Evolutionary conservation across 768 basidiomycete species (phyloP).

Genomic region (Mycena vulgaris): DNA sequence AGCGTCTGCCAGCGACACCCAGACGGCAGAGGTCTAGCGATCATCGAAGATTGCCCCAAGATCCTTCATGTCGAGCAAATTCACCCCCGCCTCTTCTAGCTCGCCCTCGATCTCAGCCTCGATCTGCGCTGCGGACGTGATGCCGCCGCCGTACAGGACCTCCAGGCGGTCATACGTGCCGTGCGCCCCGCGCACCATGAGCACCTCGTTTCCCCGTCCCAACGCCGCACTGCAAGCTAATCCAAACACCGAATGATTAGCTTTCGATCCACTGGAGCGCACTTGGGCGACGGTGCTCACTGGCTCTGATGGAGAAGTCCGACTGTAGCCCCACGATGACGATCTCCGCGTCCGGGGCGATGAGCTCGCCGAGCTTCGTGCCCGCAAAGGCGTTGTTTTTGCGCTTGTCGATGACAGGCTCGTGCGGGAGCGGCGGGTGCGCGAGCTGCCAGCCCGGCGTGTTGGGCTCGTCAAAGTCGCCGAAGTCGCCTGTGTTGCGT

Average conservation of each 20-base stretch:
- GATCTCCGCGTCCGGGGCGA: slow-evolving; percentile 71
- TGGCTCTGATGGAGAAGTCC: slow-evolving; percentile 72
- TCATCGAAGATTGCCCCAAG: slow-evolving; percentile 69
- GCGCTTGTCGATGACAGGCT: slow-evolving; percentile 74
- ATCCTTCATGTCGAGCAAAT: slow-evolving; percentile 78
- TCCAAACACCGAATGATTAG: slow-evolving; percentile 20
- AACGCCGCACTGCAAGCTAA: slow-evolving; percentile 75
- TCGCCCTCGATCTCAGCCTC: slow-evolving; percentile 76
- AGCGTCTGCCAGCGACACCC: neutral
- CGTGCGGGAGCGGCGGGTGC: slow-evolving; percentile 64
- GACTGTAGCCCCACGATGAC: slow-evolving; percentile 79
- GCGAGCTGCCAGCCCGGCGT: slow-evolving; percentile 75
- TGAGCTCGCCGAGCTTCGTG: slow-evolving; percentile 65
- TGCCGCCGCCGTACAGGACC: slow-evolving; percentile 69
- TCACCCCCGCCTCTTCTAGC: slow-evolving; percentile 78
- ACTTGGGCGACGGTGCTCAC: slow-evolving; percentile 28
- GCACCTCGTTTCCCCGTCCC: slow-evolving; percentile 74
- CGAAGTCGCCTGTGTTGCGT: slow-evolving; percentile 73
- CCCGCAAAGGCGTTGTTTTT: slow-evolving; percentile 82
- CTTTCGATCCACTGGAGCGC: neutral
- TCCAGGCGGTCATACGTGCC: slow-evolving; percentile 79
- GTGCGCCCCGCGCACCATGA: slow-evolving; percentile 76
- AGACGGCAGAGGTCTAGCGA: neutral
- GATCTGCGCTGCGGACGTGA: slow-evolving; percentile 66
- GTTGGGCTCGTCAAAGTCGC: slow-evolving; percentile 72